Conservation (phyloP, 306 rosid genomes). For the Sesbania bispinosa region DNA sequence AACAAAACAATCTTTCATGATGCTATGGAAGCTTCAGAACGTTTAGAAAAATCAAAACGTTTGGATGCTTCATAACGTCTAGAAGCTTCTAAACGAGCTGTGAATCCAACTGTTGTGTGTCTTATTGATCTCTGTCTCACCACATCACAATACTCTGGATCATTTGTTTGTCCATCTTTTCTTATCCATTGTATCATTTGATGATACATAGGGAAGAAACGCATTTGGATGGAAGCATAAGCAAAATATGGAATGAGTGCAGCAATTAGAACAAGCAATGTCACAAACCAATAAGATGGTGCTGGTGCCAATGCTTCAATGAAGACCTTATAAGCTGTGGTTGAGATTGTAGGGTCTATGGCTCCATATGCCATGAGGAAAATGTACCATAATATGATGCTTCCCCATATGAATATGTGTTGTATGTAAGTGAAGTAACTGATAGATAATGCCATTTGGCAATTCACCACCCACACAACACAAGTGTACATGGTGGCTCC, state of each 20-base stretch:
- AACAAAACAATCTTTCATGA: background rate
- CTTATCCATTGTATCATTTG: conserved; percentile 93
- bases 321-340: conserved; percentile 87
- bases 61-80: conserved; percentile 41
- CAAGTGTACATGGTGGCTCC: conserved; percentile 89
- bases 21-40: conserved; percentile 39
- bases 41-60: conserved; percentile 30
- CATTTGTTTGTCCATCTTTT: conserved; percentile 62
- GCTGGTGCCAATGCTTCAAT: conserved; percentile 90
- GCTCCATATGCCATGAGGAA: conserved; percentile 93
- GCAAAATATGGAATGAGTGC: conserved; percentile 67
- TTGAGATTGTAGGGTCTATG: conserved; percentile 56
- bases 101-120: conserved; percentile 75
- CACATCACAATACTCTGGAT: conserved; percentile 73
- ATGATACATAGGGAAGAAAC: conserved; percentile 83
- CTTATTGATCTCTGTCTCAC: conserved; percentile 78
- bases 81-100: conserved; percentile 83
- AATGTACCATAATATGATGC: conserved; percentile 71
- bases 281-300: conserved; percentile 72
- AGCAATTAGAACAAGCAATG: conserved; percentile 53
- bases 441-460: conserved; percentile 92
- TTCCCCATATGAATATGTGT: conserved; percentile 92
- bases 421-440: conserved; percentile 83
- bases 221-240: conserved; percentile 64
- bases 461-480: conserved; percentile 89